Conservation (phyloP, 306 rosid species). For the Trichosanthes cucumerina region DNA sequence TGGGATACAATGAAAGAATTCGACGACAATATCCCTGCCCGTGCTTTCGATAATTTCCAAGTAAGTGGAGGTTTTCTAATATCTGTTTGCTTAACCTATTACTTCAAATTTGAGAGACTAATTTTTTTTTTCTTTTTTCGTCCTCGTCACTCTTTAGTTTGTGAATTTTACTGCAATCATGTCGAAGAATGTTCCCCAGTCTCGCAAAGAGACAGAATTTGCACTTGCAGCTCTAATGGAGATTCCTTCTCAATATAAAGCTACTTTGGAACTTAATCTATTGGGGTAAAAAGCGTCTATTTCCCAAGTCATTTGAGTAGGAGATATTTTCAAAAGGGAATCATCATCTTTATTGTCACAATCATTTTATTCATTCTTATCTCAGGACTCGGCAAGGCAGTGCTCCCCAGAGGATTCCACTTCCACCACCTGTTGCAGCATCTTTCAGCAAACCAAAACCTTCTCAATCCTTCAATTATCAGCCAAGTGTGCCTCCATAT, state of each 20-base stretch:
- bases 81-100: neutral
- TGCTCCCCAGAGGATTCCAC: slow-evolving; percentile 65
- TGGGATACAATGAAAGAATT: slow-evolving; percentile 98
- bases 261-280: slow-evolving; percentile 64
- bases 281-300: slow-evolving; percentile 48
- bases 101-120: neutral
- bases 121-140: slow-evolving; percentile 11
- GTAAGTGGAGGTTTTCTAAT: slow-evolving; percentile 22
- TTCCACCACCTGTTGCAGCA: slow-evolving; percentile 60
- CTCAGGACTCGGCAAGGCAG: slow-evolving; percentile 33
- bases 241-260: slow-evolving; percentile 92
- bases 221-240: slow-evolving; percentile 96
- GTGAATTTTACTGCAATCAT: slow-evolving; percentile 78
- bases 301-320: neutral
- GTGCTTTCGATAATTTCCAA: slow-evolving; percentile 88
- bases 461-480: slow-evolving; percentile 28
- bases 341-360: neutral
- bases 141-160: slow-evolving; percentile 35
- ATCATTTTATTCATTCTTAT: slow-evolving; percentile 13
- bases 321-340: neutral
- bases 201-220: slow-evolving; percentile 81
- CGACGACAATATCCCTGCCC: slow-evolving; percentile 87
- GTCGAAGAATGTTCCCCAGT: slow-evolving; percentile 57
- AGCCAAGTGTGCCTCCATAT: slow-evolving; percentile 47
- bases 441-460: slow-evolving; percentile 40